phyloP scores from a whole-genome alignment of 805 yeast genomes.

The Pichia scutulata region DNA sequence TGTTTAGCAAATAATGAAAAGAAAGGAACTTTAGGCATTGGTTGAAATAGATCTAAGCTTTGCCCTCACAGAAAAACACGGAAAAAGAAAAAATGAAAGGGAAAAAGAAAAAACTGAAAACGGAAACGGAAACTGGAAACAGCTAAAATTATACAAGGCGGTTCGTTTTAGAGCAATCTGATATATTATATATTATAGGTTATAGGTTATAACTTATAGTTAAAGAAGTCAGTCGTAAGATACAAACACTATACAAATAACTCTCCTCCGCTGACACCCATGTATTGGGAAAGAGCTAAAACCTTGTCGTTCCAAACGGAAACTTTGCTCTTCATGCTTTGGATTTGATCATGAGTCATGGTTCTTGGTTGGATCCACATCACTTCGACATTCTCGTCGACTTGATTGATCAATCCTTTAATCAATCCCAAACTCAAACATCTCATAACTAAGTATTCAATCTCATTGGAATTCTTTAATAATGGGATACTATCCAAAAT shows the following conservation, averaged over 20 bases:
- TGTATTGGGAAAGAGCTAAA: constrained; percentile 50
- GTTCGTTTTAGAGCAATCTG: no score
- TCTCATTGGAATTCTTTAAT: constrained; percentile 54
- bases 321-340: constrained; percentile 64
- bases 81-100: background rate
- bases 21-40: background rate
- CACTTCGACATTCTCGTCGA: constrained; percentile 65
- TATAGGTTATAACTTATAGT: no score
- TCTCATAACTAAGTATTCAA: constrained; percentile 87
- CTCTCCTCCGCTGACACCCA: constrained; percentile 53
- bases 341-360: constrained; percentile 74
- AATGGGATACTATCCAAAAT: constrained; percentile 64
- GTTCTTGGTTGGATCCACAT: constrained; percentile 97
- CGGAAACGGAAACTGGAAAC: no score
- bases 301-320: constrained; percentile 76
- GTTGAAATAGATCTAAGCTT: background rate
- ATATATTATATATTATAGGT: no score
- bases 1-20: background rate
- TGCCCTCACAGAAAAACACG: background rate
- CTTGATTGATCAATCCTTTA: constrained; percentile 88
- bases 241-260: constrained; percentile 41
- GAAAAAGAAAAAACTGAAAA: no score
- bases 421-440: constrained; percentile 78
- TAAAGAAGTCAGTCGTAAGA: no score
- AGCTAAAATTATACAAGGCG: no score